Evolutionary conservation across 805 yeast genomes (phyloP), one percentile per base, ranked within the genome.

Genomic region (Candida awuae): DNA sequence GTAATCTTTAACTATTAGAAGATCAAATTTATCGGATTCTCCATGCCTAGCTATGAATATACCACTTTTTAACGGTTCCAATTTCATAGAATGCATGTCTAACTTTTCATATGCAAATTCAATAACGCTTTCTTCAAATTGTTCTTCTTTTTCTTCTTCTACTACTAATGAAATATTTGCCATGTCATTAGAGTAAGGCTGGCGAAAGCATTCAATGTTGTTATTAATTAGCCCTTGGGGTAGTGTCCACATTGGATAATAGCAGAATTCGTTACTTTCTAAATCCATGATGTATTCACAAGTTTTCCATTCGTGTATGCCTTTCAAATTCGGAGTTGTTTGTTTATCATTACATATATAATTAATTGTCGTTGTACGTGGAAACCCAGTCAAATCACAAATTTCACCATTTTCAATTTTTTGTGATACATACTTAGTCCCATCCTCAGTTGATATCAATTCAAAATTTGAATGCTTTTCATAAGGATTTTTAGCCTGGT

Each of bases 351-450:
- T 55, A 34, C 66, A 62, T 5, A 43, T 39, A 32, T 61, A 61
- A 14, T 50, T 46, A 15, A 62, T 45, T 1, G 45, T 46, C 2
- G 56, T 49, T 4, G 48, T 33, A 32, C 67, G 42, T 17, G 53
- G 55, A n/a, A 40, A 39, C 2, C 54, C 53, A 3, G 65, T 62
- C 23, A 60, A 35, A 39, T 62, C 67, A 48, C 67, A 62, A 2
- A 49, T 41, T 2, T 53, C 46, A 5, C 67, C 67, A 31, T 52
- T 51, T 6, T 47, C 43, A 2, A 58, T 42, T 13, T 43, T 42
- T 26, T 59, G 65, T 9, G 58, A 45, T 5, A 60, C 45, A 37
- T 47, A 55, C n/a, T 47, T 44, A 4, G 53, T 42, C 1, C 62
- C 62, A 28, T 54, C 56, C 3, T 29, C 37, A 1, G 39, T 21